Evolutionary conservation across 352 stramenopile genomes (phyloP), one percentile per base, ranked within the genome.

Genomic region (Globisporangium iwayamae): DNA sequence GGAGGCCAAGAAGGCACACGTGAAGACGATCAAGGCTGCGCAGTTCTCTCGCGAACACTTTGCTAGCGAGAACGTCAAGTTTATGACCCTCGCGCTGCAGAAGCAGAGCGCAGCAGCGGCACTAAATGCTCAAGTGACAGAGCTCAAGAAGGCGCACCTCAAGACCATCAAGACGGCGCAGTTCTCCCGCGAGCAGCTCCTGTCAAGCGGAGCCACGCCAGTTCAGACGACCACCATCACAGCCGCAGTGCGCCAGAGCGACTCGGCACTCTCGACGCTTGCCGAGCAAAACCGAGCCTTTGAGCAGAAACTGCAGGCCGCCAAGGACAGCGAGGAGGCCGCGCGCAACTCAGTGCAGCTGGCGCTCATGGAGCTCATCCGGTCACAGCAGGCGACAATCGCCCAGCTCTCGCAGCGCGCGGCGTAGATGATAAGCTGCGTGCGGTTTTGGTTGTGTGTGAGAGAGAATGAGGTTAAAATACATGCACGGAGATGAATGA

Each of bases 311-410:
- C 56, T 80, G 45, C 70, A 81, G 39, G 62, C 75, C 28, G 79
- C 82, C 8, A 78, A 87, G 41, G 84, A 93, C 56, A 89, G 78
- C 56, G 84, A 90, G 43, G 82, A 89, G 34, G 84, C 84, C 46
- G 82, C 82, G 60, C 72, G 84, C 30, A 90, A 83, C 68, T 74
- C 84, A 22, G 84, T 82, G n/a, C 82, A 91, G 58, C 65, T 79
- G 20, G 82, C 84, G 14, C 91, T 91, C 52, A 74, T 78, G 48
- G 76, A 85, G 39, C 65, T 69, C 10, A 75, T 72, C 43, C 74
- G 75, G 46, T 62, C 73, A 57, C 72, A 85, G 50, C 72, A 76
- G 62, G 66, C 75, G 58, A 69, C 66, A 60, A 58, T 74, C 43
- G 50, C 46, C 7, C 73, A 76, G 60, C 63, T 89, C 41, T 67